A percentile compares a stretch with the other conserved stretches of the same genome.
Evolutionary conservation across 108 stramenopile genomes (phyloP).

Genomic region (Nitzschia sp.): DNA sequence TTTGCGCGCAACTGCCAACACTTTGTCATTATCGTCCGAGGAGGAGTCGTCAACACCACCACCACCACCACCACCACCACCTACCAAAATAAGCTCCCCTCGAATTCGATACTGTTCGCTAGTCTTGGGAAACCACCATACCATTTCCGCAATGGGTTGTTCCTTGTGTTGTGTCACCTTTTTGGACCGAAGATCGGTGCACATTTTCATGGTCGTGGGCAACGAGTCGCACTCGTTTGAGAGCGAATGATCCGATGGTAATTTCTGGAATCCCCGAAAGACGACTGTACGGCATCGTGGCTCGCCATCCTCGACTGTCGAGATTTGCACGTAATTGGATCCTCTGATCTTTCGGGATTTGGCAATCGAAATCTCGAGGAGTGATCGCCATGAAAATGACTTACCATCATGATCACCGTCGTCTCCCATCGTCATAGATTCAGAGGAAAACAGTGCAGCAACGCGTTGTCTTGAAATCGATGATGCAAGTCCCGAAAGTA

Average conservation of each 20-base stretch:
- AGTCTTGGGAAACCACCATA: conserved; percentile 88
- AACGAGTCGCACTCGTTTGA: conserved; percentile 5
- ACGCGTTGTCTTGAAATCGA: background rate
- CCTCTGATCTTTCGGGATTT: conserved; percentile 83
- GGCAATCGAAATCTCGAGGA: conserved; percentile 72
- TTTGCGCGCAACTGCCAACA: conserved; percentile 48
- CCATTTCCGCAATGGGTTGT: conserved; percentile 60
- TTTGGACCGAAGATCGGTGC: conserved; percentile 74
- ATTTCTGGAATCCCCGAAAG: conserved; percentile 61
- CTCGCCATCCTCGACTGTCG: conserved; percentile 63
- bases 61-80: conserved; percentile 30
- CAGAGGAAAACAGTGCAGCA: background rate
- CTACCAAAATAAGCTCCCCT: conserved; percentile 69
- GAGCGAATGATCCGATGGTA: conserved; percentile 36
- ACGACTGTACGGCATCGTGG: conserved; percentile 86
- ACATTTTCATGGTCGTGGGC: conserved; percentile 66
- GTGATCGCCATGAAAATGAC: conserved; percentile 51
- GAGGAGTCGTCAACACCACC: conserved; percentile 13
- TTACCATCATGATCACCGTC: background rate
- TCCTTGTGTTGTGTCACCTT: conserved; percentile 49
- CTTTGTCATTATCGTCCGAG: conserved; percentile 29
- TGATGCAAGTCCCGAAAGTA: background rate
- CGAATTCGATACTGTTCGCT: conserved; percentile 88
- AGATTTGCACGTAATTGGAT: conserved; percentile 87
- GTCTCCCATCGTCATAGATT: background rate